phyloP scores from a whole-genome alignment of 352 stramenopile genomes.

The Phytopythium litorale region DNA sequence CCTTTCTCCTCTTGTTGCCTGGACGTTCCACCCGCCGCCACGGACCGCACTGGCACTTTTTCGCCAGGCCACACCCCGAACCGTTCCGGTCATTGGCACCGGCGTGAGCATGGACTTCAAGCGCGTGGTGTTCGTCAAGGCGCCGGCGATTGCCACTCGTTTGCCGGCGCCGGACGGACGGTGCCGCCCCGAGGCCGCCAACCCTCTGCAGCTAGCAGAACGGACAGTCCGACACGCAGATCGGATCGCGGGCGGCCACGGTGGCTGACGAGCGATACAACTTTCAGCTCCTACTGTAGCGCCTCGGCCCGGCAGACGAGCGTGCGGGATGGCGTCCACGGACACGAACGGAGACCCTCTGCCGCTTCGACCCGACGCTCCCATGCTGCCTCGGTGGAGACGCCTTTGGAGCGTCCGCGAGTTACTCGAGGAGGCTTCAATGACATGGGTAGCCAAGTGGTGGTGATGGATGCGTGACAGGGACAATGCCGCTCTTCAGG shows the following conservation, averaged over 20 bases:
- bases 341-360: not conserved
- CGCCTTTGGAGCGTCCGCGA: too few relatives aligned
- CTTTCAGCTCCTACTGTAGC: slow-evolving; percentile 18
- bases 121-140: not conserved
- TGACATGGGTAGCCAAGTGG: too few relatives aligned
- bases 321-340: slow-evolving; percentile 9
- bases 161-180: not conserved
- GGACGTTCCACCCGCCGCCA: slow-evolving; percentile 1
- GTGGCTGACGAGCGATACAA: slow-evolving; percentile 6
- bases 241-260: not conserved
- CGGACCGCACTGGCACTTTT: not conserved
- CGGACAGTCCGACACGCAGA: slow-evolving; percentile 2
- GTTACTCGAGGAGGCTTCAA: too few relatives aligned
- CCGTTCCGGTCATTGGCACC: not conserved
- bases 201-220: not conserved
- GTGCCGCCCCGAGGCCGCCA: not conserved
- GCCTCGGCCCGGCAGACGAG: slow-evolving; percentile 16
- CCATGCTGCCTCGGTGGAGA: too few relatives aligned
- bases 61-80: not conserved
- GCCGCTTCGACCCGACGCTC: not conserved
- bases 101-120: too few relatives aligned
- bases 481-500: too few relatives aligned
- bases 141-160: too few relatives aligned
- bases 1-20: slow-evolving; percentile 3
- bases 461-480: too few relatives aligned